Evolutionary conservation across 2,329 filamentous ascomycete genomes (phyloP).

Genomic region (Trichoderma pleuroti): DNA sequence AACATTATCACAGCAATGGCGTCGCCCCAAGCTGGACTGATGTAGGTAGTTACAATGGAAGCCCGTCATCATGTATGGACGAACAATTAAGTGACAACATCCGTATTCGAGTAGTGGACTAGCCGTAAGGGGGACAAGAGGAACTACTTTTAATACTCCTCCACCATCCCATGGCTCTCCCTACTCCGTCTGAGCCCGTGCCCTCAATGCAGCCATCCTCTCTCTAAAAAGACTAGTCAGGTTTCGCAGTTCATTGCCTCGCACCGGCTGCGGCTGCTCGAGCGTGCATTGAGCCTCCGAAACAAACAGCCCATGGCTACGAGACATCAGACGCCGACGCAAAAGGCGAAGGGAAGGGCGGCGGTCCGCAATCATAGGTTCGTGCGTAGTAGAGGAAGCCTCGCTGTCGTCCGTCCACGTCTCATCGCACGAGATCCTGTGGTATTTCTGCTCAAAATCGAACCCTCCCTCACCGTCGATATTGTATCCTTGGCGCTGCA

Average conservation of each 20-base stretch:
- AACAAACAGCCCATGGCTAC: constrained; percentile 25
- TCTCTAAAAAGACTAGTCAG: constrained; percentile 25
- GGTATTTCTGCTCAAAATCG: background rate
- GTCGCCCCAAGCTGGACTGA: too few species aligned
- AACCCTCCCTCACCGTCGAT: constrained; percentile 24
- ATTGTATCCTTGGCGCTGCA: constrained; percentile 21
- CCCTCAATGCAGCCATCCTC: constrained; percentile 13
- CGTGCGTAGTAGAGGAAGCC: background rate
- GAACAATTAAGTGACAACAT: background rate
- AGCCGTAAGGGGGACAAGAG: background rate
- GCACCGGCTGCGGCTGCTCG: constrained; percentile 32
- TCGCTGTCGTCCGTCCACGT: background rate
- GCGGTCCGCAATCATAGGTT: background rate
- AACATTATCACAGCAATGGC: background rate
- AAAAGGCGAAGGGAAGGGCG: constrained; percentile 18
- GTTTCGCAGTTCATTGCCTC: constrained; percentile 30
- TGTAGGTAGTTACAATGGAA: background rate
- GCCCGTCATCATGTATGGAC: background rate
- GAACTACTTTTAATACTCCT: background rate
- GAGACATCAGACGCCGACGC: constrained; percentile 23
- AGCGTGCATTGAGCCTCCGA: constrained; percentile 30
- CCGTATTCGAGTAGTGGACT: background rate
- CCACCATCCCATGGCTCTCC: background rate
- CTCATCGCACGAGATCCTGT: background rate
- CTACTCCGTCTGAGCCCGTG: constrained; percentile 14